Evolutionary conservation across 75 land plant genomes (phyloP).

Genomic region (Ceratopteris richardii): DNA sequence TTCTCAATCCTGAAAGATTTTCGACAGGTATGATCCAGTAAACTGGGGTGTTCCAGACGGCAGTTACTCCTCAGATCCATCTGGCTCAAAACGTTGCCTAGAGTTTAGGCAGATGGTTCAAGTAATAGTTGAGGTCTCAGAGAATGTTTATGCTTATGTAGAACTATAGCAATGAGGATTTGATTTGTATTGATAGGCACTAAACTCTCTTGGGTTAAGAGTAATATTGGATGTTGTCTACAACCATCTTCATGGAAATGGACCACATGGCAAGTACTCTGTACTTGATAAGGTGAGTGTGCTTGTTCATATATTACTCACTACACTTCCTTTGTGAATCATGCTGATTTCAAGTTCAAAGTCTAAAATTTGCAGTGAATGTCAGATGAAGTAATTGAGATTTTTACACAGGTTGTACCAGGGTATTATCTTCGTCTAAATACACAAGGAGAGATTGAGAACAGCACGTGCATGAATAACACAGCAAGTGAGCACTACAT

Average conservation of each 20-base stretch:
- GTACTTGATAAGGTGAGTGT: slow-evolving; percentile 83
- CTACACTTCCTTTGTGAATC: no score
- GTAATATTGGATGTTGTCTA: slow-evolving; percentile 95
- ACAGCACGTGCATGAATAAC: slow-evolving; percentile 84
- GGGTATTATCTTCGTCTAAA: slow-evolving; percentile 82
- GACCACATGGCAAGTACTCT: slow-evolving; percentile 60
- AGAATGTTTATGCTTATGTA: neutral
- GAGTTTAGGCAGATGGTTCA: slow-evolving; percentile 92
- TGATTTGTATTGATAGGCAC: slow-evolving; percentile 64
- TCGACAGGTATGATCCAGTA: slow-evolving; percentile 75
- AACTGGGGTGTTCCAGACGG: slow-evolving; percentile 98
- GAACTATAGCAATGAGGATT: no score
- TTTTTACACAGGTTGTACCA: slow-evolving; percentile 67
- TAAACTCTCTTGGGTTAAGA: slow-evolving; percentile 73
- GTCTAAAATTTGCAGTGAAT: no score
- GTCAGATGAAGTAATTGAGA: no score
- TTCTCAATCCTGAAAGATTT: no score
- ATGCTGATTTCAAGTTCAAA: no score
- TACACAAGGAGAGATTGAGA: slow-evolving; percentile 66
- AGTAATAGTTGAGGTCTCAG: slow-evolving; percentile 21
- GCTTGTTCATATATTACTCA: no score
- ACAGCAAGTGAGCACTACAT: slow-evolving; percentile 94
- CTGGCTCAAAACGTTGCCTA: slow-evolving; percentile 60
- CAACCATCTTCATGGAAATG: slow-evolving; percentile 84
- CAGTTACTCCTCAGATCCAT: slow-evolving; percentile 80